A percentile compares a stretch with the other conserved stretches of the same genome.
Evolutionary conservation across 2,329 filamentous ascomycete species (phyloP).

Genomic region (Mycosphaerella arachidis): DNA sequence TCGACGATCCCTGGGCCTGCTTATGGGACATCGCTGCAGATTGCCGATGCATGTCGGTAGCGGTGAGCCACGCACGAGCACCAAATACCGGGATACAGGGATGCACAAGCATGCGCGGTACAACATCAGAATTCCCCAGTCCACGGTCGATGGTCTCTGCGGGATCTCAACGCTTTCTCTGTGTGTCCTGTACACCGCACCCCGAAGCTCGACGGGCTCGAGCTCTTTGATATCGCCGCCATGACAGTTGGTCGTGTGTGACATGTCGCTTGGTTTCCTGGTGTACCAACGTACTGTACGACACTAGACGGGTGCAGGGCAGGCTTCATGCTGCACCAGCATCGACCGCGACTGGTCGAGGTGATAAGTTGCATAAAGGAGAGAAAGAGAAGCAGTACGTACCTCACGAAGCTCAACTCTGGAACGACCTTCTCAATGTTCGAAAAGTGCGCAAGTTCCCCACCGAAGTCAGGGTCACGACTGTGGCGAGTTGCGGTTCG

Average conservation of each 20-base stretch:
- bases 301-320: neutral
- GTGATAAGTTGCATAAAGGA: neutral
- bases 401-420: constrained; percentile 48
- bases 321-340: neutral
- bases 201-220: neutral
- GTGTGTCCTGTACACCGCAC: neutral
- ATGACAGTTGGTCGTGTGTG: neutral
- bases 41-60: constrained; percentile 1
- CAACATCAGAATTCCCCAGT: neutral
- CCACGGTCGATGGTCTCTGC: neutral
- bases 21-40: neutral
- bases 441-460: constrained; percentile 43
- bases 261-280: neutral
- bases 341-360: neutral
- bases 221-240: too few species aligned
- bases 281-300: neutral
- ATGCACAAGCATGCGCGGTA: neutral
- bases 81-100: neutral
- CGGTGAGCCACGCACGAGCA: constrained; percentile 7
- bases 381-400: constrained; percentile 9
- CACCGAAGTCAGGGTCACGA: constrained; percentile 42
- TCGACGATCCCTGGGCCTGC: constrained; percentile 1
- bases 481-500: constrained; percentile 42
- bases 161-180: constrained; percentile 12
- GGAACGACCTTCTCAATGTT: constrained; percentile 41